Evolutionary conservation across 768 basidiomycete species (phyloP).

Genomic region (Trametes meyenii): DNA sequence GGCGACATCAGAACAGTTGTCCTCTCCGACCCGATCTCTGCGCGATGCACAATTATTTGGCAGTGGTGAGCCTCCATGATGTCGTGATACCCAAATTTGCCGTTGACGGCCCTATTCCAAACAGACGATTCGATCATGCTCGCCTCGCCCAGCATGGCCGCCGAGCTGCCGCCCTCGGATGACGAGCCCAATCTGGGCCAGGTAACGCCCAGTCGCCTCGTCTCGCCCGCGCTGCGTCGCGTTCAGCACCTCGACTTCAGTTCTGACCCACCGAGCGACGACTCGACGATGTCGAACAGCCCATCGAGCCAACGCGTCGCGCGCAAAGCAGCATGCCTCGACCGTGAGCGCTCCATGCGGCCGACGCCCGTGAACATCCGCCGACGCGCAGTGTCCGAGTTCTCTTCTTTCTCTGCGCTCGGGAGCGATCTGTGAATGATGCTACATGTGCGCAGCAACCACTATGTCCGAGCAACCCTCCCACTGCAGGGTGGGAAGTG

Average conservation of each 20-base stretch:
- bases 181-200: conserved; percentile 66
- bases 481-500: background rate
- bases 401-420: conserved; percentile 14
- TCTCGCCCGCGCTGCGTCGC: conserved; percentile 59
- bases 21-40: conserved; percentile 30
- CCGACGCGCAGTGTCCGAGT: conserved; percentile 14
- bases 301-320: conserved; percentile 46
- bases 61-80: conserved; percentile 38
- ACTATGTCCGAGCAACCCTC: background rate
- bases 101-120: background rate
- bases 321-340: conserved; percentile 23
- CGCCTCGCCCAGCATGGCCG: conserved; percentile 18
- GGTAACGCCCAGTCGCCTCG: conserved; percentile 69
- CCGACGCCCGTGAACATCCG: conserved; percentile 16
- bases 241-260: conserved; percentile 27
- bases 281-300: conserved; percentile 46
- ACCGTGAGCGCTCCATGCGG: conserved; percentile 1
- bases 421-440: conserved; percentile 19
- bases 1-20: conserved; percentile 12
- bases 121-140: conserved; percentile 55
- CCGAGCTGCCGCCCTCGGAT: conserved; percentile 55
- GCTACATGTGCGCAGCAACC: conserved; percentile 10
- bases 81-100: background rate
- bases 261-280: conserved; percentile 47
- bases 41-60: conserved; percentile 30